Evolutionary conservation across 2,329 filamentous ascomycete genomes (phyloP).

Genomic region (Phaeosphaeria sp.): DNA sequence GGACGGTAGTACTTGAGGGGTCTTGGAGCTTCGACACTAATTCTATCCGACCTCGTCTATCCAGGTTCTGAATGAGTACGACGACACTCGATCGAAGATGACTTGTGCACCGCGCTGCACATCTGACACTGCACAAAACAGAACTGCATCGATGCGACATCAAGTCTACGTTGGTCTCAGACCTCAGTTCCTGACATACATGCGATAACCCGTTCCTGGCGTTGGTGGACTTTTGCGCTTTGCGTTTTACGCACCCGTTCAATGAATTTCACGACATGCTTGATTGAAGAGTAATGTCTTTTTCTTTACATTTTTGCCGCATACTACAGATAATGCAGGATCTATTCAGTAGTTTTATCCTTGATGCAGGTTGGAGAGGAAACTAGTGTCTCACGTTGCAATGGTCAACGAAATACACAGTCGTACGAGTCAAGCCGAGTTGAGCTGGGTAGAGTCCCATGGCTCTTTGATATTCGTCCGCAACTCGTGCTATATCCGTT

Average conservation of each 20-base stretch:
- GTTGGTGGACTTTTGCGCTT: slow-evolving; percentile 5
- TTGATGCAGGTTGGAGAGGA: background rate
- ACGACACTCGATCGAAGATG: background rate
- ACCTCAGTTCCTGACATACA: background rate
- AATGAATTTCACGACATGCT: slow-evolving; percentile 3
- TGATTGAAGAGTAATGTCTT: background rate
- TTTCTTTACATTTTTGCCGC: background rate
- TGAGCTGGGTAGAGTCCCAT: background rate
- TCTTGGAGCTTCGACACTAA: background rate
- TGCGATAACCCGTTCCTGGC: background rate
- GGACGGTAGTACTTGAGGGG: slow-evolving; percentile 19
- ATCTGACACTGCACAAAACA: background rate
- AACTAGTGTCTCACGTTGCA: too few species aligned
- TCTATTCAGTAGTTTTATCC: background rate
- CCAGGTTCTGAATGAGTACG: background rate
- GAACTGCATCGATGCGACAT: background rate
- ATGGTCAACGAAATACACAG: background rate
- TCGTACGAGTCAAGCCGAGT: background rate
- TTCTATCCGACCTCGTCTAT: background rate
- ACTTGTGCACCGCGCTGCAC: background rate
- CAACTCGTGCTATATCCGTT: background rate
- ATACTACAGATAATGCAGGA: background rate
- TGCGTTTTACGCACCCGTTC: slow-evolving; percentile 1
- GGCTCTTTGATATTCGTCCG: background rate
- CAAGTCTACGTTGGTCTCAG: background rate